Evolutionary conservation across 805 yeast genomes (phyloP).

Genomic region (Candida ipomoeae): DNA sequence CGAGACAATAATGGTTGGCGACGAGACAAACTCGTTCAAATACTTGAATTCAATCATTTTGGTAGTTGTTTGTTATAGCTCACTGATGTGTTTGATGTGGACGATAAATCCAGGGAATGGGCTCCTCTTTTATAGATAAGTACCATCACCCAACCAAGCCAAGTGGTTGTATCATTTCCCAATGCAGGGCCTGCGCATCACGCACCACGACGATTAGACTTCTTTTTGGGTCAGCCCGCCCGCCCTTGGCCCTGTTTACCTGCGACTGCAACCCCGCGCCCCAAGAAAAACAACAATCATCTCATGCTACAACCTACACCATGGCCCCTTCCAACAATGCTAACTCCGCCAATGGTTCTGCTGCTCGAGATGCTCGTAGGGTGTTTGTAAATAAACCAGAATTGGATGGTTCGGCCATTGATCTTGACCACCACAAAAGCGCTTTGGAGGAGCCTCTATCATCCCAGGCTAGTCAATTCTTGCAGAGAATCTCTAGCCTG

Average conservation of each 20-base stretch:
- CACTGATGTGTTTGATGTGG: too few species aligned
- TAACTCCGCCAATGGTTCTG: too few species aligned
- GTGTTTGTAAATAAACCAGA: background rate
- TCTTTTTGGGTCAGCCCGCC: too few species aligned
- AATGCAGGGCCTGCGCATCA: background rate
- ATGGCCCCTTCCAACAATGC: background rate
- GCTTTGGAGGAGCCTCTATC: background rate
- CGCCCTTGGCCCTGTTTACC: background rate
- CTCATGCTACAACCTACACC: background rate
- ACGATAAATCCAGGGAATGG: too few species aligned
- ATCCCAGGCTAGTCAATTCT: background rate
- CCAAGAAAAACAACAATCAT: background rate
- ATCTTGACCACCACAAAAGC: background rate
- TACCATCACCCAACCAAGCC: too few species aligned
- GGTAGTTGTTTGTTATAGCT: background rate
- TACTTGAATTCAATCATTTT: conserved; percentile 27
- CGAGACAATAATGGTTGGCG: conserved; percentile 35
- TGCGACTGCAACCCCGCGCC: background rate
- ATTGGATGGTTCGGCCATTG: background rate
- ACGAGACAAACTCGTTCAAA: conserved; percentile 35
- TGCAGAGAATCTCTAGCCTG: background rate
- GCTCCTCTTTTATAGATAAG: too few species aligned
- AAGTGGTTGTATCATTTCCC: background rate
- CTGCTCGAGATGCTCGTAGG: background rate
- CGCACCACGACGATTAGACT: too few species aligned